A percentile compares a stretch with the other conserved stretches of the same genome.
Evolutionary conservation across 139 green algal genomes (phyloP).

Genomic region (Tetraselmis striata): DNA sequence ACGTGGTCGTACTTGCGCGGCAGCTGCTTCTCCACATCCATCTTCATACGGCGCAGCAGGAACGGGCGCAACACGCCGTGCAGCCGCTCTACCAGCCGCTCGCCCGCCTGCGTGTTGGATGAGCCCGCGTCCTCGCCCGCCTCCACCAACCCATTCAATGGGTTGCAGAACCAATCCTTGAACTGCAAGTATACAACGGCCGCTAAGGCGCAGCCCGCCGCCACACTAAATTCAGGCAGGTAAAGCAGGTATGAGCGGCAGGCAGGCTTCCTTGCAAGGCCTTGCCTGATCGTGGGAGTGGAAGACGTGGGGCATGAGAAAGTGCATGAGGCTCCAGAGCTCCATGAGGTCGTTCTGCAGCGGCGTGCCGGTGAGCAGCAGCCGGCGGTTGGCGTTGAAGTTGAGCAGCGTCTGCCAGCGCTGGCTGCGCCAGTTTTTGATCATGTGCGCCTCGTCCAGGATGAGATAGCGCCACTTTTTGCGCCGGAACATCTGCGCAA

Average conservation of each 20-base stretch:
- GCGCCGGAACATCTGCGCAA: constrained; percentile 86
- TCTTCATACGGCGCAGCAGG: constrained; percentile 81
- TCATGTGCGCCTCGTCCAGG: constrained; percentile 99
- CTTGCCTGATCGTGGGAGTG: background rate
- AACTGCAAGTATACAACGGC: constrained; percentile 56
- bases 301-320: constrained; percentile 89
- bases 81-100: constrained; percentile 80
- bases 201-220: background rate
- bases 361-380: constrained; percentile 84
- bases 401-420: constrained; percentile 96
- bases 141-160: constrained; percentile 86
- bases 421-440: constrained; percentile 99
- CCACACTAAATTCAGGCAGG: no score
- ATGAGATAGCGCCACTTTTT: constrained; percentile 99
- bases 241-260: no score
- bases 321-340: constrained; percentile 97
- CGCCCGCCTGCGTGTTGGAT: constrained; percentile 15
- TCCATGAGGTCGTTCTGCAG: constrained; percentile 99
- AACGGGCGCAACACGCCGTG: constrained; percentile 95
- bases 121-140: background rate
- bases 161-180: constrained; percentile 95
- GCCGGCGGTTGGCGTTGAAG: constrained; percentile 88
- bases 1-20: constrained; percentile 94
- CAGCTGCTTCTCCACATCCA: constrained; percentile 92
- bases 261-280: background rate